A percentile compares a stretch with the other conserved stretches of the same genome.
Evolutionary conservation across 495 filamentous ascomycete species (phyloP).

Genomic region (Lophiostoma macrostomum): DNA sequence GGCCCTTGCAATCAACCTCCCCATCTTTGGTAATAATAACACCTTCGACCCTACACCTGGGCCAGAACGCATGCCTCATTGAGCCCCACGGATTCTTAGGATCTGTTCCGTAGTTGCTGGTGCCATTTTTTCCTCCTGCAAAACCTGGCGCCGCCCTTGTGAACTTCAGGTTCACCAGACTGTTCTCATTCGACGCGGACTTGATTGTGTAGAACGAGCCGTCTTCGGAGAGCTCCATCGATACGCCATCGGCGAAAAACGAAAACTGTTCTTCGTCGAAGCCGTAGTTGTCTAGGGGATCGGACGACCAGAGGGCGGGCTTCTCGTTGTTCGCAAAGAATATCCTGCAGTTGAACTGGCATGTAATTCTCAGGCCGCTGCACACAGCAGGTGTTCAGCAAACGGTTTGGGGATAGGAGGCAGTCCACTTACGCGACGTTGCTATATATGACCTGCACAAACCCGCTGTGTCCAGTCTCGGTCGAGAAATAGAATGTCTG

Average conservation of each 20-base stretch:
- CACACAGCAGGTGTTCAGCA: conserved; percentile 20
- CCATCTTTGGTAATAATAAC: conserved; percentile 79
- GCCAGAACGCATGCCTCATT: conserved; percentile 93
- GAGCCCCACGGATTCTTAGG: conserved; percentile 80
- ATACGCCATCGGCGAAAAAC: conserved; percentile 81
- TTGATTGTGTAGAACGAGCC: conserved; percentile 79
- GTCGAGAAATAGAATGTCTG: conserved; percentile 89
- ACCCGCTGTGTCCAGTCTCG: conserved; percentile 69
- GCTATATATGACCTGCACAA: conserved; percentile 94
- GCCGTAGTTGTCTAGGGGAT: conserved; percentile 67
- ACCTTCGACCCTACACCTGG: conserved; percentile 75
- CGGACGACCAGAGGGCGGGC: conserved; percentile 74
- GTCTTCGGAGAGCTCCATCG: conserved; percentile 79
- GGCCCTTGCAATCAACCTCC: conserved; percentile 77
- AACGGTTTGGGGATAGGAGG: neutral
- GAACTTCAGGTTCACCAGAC: conserved; percentile 79
- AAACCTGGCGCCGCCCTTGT: conserved; percentile 76
- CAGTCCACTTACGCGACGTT: conserved; percentile 77
- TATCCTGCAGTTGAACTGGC: conserved; percentile 88
- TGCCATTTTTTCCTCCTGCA: conserved; percentile 81
- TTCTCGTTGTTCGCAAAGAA: conserved; percentile 67
- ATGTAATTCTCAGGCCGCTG: conserved; percentile 84
- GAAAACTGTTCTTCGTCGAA: conserved; percentile 79
- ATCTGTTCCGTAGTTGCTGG: conserved; percentile 80
- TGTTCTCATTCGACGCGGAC: conserved; percentile 70